phyloP scores from a whole-genome alignment of 2,329 filamentous ascomycete species.

The Byssothecium circinans region DNA sequence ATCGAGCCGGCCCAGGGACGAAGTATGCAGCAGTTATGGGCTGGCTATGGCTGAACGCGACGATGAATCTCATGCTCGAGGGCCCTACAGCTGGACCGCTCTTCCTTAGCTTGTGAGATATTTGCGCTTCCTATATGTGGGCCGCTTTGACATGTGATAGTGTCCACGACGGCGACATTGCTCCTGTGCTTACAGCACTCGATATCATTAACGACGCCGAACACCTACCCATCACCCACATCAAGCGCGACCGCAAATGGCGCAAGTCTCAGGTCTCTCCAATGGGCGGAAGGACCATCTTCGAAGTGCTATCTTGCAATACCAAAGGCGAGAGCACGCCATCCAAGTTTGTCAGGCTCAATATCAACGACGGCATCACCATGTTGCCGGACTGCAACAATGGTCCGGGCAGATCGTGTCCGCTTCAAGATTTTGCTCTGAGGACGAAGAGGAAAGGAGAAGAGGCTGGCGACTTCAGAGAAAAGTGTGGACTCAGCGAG shows the following conservation, averaged over 20 bases:
- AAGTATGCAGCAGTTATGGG: conserved; percentile 58
- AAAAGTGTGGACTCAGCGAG: conserved; percentile 51
- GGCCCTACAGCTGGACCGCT: conserved; percentile 51
- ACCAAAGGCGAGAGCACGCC: neutral
- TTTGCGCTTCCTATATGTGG: neutral
- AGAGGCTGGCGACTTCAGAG: conserved; percentile 52
- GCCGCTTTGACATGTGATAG: conserved; percentile 18
- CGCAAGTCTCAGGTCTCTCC: conserved; percentile 58
- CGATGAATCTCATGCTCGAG: conserved; percentile 51
- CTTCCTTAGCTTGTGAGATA: conserved; percentile 60
- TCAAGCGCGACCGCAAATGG: conserved; percentile 52
- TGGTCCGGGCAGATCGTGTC: conserved; percentile 54
- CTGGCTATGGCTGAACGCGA: conserved; percentile 62
- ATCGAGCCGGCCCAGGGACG: conserved; percentile 61
- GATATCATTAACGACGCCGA: conserved; percentile 51
- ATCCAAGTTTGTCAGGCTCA: conserved; percentile 52
- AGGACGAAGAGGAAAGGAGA: conserved; percentile 46
- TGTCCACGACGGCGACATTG: conserved; percentile 62
- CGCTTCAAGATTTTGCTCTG: conserved; percentile 48
- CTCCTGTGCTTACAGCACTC: conserved; percentile 57
- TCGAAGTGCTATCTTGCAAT: conserved; percentile 55
- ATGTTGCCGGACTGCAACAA: conserved; percentile 51
- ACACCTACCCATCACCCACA: conserved; percentile 52
- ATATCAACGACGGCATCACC: conserved; percentile 61
- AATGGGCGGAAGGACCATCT: conserved; percentile 59